Evolutionary conservation across 2,329 filamentous ascomycete species (phyloP), one percentile per base, ranked within the genome.

Genomic region (Colletotrichum sp.): DNA sequence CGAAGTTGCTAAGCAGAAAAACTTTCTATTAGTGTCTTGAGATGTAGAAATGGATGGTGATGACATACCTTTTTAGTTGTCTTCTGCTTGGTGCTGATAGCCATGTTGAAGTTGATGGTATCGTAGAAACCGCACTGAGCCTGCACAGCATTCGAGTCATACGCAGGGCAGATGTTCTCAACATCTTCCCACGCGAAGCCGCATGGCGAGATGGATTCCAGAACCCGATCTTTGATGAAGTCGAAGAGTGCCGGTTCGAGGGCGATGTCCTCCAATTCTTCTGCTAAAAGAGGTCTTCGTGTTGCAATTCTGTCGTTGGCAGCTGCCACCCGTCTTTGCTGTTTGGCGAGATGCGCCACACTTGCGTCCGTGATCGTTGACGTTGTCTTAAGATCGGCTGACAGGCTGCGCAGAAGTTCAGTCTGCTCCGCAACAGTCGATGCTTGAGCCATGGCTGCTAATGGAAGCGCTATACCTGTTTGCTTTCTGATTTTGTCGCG

Each of bases 1-100:
- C 39, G 18, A 48, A 48, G 39, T 48, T 48, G 18, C 39, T 48
- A 48, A 12, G 18, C 5, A 5, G 0, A 48, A 8, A 3, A 2
- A n/a, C 0, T 5, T n/a, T 4, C 36, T 12, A 7, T 48, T 3
- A 48, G 39, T n/a, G 1, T n/a, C 18, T 12, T 48, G 0, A 12
- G 18, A n/a, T 12, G 18, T n/a, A 48, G 28, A 44, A n/a, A 12
- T 10, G 6, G 5, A 16, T 10, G 0, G 39, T 9, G 18, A 10
- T n/a, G 0, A 18, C 0, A 10, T 22, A 48, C 39, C 9, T 12
- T 12, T 48, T 48, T 48, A n/a, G 39, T 48, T 48, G 39, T 48
- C 6, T n/a, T 48, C 39, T 48, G n/a, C 39, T 48, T 48, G 18
- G 39, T 48, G 1, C 39, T 48, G 39, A 48, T 48, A n/a, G 39